Evolutionary conservation across 108 stramenopile species (phyloP), one percentile per base, ranked within the genome.

Genomic region (Fragilaria crotonensis): DNA sequence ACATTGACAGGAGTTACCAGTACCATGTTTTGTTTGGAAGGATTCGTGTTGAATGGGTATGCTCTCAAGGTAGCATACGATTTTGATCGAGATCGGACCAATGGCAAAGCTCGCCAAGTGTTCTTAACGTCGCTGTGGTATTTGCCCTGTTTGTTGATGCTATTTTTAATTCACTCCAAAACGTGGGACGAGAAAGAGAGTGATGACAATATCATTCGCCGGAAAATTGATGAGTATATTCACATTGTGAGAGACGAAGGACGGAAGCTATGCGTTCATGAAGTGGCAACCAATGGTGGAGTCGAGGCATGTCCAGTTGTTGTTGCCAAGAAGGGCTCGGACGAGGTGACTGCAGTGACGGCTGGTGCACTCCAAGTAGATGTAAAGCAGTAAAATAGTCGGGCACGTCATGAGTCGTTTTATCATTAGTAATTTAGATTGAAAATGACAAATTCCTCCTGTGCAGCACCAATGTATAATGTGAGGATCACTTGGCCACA

Each of bases 61-160:
- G 79, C 92, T 11, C 49, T 87, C 28, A 41, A 83, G 45, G 73
- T 85, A 22, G 93, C 96, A 4, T 57, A 75, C 48, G 69, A 73
- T 20, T 99, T 99, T 66, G 52, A 75, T 44, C 56, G 66, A 26
- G 94, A 98, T 41, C 71, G 85, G n/a, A 84, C 79, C 63, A 97
- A 97, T 55, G 76, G 70, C 36, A 97, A 92, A 72, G 99, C 99
- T 9, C 72, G 97, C 23, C 83, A 76, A 48, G 91, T 98, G 2
- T 99, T 99, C 71, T 73, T 94, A 63, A 85, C 85, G 31, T 93
- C 90, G 22, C 78, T 99, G 51, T 95, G 95, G 95, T 98, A 99
- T 67, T 67, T 99, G 51, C 99, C 99, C 7, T 76, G 90, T 61
- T 62, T 95, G 47, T 73, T 99, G 66, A 75, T 83, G 54, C 61